phyloP scores from a whole-genome alignment of 2,329 filamentous ascomycete species.

The Aulographum hederae region DNA sequence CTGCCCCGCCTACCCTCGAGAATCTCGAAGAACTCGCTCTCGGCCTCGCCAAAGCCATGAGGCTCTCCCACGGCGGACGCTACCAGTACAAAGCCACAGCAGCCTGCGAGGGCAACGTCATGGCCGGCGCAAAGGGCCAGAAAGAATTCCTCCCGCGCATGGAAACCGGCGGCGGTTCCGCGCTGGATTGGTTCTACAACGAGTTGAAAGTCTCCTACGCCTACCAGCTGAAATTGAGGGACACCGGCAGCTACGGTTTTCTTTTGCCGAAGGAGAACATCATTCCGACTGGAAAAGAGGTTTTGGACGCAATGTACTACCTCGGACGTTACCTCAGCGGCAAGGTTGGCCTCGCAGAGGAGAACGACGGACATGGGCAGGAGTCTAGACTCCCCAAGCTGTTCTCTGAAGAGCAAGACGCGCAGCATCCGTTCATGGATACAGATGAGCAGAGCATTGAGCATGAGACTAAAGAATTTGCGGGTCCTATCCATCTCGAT shows the following conservation, averaged over 20 bases:
- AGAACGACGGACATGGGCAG: background rate
- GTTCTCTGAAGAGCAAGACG: too few species aligned
- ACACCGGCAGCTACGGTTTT: conserved; percentile 90
- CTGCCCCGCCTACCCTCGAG: conserved; percentile 68
- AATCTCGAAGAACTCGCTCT: conserved; percentile 81
- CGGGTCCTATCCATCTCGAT: too few species aligned
- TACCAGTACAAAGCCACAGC: conserved; percentile 47
- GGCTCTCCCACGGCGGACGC: conserved; percentile 55
- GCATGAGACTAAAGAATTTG: too few species aligned
- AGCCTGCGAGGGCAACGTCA: conserved; percentile 67
- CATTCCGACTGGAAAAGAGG: conserved; percentile 73
- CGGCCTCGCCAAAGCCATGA: conserved; percentile 76
- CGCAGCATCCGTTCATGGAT: too few species aligned
- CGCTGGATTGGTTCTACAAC: conserved; percentile 91
- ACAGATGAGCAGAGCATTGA: too few species aligned
- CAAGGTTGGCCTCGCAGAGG: background rate
- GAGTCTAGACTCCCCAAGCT: background rate
- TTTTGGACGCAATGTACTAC: conserved; percentile 66
- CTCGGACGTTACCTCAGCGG: conserved; percentile 54
- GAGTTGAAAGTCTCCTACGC: conserved; percentile 66
- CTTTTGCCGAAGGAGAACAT: conserved; percentile 75
- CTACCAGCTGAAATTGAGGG: conserved; percentile 86
- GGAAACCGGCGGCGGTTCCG: conserved; percentile 65
- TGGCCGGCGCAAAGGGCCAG: conserved; percentile 11
- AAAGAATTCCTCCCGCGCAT: conserved; percentile 32